These are phyloP conservation scores for Phytopythium aichiense DNA, from an alignment of 352 stramenopile species.

Conservation along the genomic window DNA sequence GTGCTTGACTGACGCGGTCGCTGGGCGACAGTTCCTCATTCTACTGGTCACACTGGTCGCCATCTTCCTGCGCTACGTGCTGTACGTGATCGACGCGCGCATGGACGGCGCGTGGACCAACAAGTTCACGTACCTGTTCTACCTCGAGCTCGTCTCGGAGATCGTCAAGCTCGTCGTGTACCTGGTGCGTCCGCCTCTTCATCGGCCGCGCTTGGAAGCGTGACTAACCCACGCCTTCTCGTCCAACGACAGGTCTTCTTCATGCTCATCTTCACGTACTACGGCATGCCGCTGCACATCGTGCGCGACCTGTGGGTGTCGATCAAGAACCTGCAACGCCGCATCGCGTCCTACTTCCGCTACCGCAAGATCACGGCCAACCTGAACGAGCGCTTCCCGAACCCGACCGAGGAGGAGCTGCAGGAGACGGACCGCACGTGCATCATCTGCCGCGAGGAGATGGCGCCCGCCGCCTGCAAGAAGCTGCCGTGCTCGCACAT, in stretches of 20 bases:
- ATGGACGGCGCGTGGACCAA: conserved; percentile 88
- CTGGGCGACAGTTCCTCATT: conserved; percentile 78
- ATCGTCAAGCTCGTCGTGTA: conserved; percentile 96
- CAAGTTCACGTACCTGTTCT: conserved; percentile 92
- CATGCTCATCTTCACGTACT: conserved; percentile 97
- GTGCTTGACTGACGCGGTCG: background rate
- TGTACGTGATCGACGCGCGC: conserved; percentile 93
- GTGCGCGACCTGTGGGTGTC: conserved; percentile 96
- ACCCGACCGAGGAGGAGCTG: conserved; percentile 93
- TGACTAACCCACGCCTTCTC: no score
- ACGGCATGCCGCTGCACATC: conserved; percentile 97
- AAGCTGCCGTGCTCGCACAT: conserved; percentile 97
- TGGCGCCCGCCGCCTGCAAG: conserved; percentile 89
- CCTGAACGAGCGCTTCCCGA: conserved; percentile 95
- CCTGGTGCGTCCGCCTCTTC: conserved; percentile 42
- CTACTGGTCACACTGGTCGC: conserved; percentile 91
- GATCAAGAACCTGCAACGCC: conserved; percentile 80
- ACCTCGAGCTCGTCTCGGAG: conserved; percentile 95
- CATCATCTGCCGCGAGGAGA: conserved; percentile 97
- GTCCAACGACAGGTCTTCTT: conserved; percentile 88
- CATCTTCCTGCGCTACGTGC: conserved; percentile 84
- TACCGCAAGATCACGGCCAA: conserved; percentile 95
- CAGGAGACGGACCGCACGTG: conserved; percentile 90
- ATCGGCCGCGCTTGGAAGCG: background rate
- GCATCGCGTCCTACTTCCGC: conserved; percentile 82